Evolutionary conservation across 805 yeast genomes (phyloP).

Genomic region (Barnettozyma populi): DNA sequence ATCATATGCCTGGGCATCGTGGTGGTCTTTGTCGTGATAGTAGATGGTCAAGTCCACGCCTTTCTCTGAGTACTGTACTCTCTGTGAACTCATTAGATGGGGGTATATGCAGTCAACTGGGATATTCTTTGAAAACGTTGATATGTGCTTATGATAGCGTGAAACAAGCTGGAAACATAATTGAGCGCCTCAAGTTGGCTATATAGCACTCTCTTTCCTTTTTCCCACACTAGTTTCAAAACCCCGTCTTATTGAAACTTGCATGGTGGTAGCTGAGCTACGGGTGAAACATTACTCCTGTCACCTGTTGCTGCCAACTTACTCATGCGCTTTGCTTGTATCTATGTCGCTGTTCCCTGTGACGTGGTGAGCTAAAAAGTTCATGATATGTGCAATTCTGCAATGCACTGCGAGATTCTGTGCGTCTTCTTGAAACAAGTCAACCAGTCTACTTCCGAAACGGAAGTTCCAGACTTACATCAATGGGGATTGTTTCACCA

Average conservation of each 20-base stretch:
- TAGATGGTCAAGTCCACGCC: neutral
- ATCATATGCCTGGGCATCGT: neutral
- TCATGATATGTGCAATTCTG: neutral
- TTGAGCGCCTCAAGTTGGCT: neutral
- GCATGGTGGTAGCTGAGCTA: neutral
- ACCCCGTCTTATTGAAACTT: neutral
- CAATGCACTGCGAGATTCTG: neutral
- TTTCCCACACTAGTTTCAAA: neutral
- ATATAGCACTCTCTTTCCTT: neutral
- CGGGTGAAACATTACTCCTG: neutral
- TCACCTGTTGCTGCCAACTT: too few relatives aligned
- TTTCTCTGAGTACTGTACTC: neutral
- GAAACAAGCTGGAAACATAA: neutral
- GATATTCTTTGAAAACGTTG: neutral
- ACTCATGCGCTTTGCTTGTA: too few relatives aligned
- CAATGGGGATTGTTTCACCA: neutral
- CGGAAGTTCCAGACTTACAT: neutral
- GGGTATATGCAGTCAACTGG: too few relatives aligned
- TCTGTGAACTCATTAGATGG: neutral
- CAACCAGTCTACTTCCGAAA: too few relatives aligned
- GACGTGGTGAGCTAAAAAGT: neutral
- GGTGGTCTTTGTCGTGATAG: neutral
- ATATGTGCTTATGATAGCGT: neutral
- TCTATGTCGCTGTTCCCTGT: too few relatives aligned
- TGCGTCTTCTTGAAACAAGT: conserved; percentile 3